phyloP scores from a whole-genome alignment of 805 yeast species.

The Schwanniomyces polymorphus region DNA sequence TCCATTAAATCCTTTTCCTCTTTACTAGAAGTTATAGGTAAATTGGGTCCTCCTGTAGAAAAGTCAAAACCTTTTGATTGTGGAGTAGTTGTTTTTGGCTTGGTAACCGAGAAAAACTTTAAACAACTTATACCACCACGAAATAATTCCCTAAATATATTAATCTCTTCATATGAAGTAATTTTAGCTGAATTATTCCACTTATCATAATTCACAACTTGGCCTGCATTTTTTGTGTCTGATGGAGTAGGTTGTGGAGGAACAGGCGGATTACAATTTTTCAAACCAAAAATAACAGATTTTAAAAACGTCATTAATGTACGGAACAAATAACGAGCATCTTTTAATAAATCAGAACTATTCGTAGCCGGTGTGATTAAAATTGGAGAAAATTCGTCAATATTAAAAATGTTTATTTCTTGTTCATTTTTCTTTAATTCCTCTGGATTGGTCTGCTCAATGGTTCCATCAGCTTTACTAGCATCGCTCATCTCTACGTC shows the following conservation, averaged over 20 bases:
- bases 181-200: conserved; percentile 89
- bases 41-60: conserved; percentile 74
- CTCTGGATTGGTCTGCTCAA: conserved; percentile 11
- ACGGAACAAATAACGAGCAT: conserved; percentile 83
- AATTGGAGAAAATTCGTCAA: conserved; percentile 55
- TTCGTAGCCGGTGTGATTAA: conserved; percentile 49
- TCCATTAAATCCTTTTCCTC: conserved; percentile 97
- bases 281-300: conserved; percentile 85
- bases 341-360: conserved; percentile 72
- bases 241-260: conserved; percentile 43
- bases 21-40: conserved; percentile 84
- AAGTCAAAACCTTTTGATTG: conserved; percentile 46
- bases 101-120: conserved; percentile 64
- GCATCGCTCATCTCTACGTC: conserved; percentile 25
- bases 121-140: conserved; percentile 83
- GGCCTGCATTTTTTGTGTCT: conserved; percentile 47
- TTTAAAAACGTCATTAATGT: conserved; percentile 88
- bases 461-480: conserved; percentile 7
- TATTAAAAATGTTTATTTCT: conserved; percentile 30
- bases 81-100: conserved; percentile 40
- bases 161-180: conserved; percentile 80
- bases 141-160: conserved; percentile 72
- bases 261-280: conserved; percentile 81
- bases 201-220: conserved; percentile 40
- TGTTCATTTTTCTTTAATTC: conserved; percentile 4